Evolutionary conservation across 352 stramenopile species (phyloP).

Genomic region (Aphanomyces invadans): DNA sequence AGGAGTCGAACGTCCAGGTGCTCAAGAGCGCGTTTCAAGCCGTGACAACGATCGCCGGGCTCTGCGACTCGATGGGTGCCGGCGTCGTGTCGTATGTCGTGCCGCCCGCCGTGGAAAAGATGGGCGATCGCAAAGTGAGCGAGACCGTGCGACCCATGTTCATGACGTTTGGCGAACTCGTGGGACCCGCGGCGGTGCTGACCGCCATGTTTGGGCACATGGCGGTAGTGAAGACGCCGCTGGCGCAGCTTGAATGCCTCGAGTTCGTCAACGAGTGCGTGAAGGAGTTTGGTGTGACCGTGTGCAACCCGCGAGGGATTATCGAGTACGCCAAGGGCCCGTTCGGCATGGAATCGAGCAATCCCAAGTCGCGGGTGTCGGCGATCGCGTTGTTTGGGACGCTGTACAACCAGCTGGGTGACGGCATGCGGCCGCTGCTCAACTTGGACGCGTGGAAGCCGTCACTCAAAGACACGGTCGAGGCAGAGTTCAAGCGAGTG

Average conservation of each 20-base stretch:
- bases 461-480: slow-evolving; percentile 59
- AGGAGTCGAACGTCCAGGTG: slow-evolving; percentile 86
- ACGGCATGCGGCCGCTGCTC: slow-evolving; percentile 67
- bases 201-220: slow-evolving; percentile 70
- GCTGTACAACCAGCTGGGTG: slow-evolving; percentile 82
- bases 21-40: slow-evolving; percentile 79
- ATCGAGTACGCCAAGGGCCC: slow-evolving; percentile 72
- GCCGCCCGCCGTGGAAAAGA: slow-evolving; percentile 69
- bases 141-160: slow-evolving; percentile 67
- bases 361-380: slow-evolving; percentile 62
- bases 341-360: slow-evolving; percentile 66
- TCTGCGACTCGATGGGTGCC: slow-evolving; percentile 49
- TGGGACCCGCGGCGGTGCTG: slow-evolving; percentile 63
- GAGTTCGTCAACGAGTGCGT: slow-evolving; percentile 58
- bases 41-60: slow-evolving; percentile 60
- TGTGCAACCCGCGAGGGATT: slow-evolving; percentile 60
- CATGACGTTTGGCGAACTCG: slow-evolving; percentile 63
- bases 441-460: slow-evolving; percentile 80
- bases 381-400: slow-evolving; percentile 57
- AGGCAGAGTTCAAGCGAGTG: slow-evolving; percentile 76
- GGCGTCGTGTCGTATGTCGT: slow-evolving; percentile 64
- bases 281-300: slow-evolving; percentile 61
- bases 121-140: slow-evolving; percentile 68
- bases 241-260: slow-evolving; percentile 65
- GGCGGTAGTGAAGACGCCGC: slow-evolving; percentile 65